These are phyloP conservation scores for Aeminium ludgeri DNA, from an alignment of 495 filamentous ascomycete species.

Conservation along the genomic window DNA sequence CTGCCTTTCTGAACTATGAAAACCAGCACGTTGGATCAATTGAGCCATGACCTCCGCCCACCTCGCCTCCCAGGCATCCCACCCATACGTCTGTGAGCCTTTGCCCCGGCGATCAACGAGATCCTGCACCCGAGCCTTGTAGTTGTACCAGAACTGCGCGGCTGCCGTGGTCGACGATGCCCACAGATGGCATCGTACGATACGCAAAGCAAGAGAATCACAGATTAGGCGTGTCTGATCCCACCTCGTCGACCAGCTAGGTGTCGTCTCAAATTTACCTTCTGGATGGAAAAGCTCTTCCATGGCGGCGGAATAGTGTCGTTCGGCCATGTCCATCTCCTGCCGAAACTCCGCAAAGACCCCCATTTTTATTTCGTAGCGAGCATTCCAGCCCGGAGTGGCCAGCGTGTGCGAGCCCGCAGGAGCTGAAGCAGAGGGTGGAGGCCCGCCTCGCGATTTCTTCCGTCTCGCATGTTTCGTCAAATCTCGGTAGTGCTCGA, in stretches of 20 bases:
- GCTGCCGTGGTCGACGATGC: constrained; percentile 56
- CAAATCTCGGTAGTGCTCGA: constrained; percentile 82
- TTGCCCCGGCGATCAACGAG: constrained; percentile 68
- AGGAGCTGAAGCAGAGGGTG: constrained; percentile 65
- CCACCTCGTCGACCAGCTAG: constrained; percentile 72
- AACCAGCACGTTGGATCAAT: constrained; percentile 31
- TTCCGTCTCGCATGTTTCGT: constrained; percentile 79
- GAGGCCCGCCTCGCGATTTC: constrained; percentile 54
- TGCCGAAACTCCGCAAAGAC: constrained; percentile 79
- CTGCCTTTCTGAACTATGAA: not conserved
- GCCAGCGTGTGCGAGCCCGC: constrained; percentile 56
- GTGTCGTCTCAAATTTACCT: constrained; percentile 62
- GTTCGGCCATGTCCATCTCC: constrained; percentile 69
- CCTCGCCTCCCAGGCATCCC: constrained; percentile 72
- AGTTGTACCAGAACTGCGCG: constrained; percentile 55
- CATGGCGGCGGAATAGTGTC: constrained; percentile 72
- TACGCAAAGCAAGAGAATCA: constrained; percentile 61
- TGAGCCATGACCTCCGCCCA: constrained; percentile 73
- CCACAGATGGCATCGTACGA: constrained; percentile 65
- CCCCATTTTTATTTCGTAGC: constrained; percentile 84
- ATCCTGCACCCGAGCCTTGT: constrained; percentile 51
- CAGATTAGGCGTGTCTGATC: constrained; percentile 69
- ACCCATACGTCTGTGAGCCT: constrained; percentile 67
- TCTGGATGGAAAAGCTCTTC: constrained; percentile 63
- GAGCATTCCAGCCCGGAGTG: constrained; percentile 72